Evolutionary conservation across 257 asterid species (phyloP), one percentile per base, ranked within the genome.

Genomic region (Solanum boliviense): DNA sequence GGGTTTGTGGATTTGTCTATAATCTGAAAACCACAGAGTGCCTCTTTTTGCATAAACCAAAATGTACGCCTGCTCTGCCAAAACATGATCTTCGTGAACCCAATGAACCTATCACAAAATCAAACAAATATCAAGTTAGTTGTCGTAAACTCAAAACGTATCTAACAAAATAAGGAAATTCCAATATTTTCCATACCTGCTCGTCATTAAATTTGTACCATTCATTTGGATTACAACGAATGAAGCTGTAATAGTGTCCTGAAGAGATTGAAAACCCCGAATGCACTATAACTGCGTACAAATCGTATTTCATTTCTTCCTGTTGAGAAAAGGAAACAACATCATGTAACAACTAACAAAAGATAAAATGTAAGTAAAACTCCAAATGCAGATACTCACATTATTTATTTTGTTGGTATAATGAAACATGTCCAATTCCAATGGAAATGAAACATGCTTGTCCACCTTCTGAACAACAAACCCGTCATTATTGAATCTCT

Each of bases 231-330:
- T 95, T 91, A 84, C 89, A 38, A 58, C 96, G 95, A 85, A 95
- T 83, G 88, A 94, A 94, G 90, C 96, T 91, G 87, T 94, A 95
- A 90, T 95, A 97, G 89, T 95, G 98, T 84, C 99, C 98, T 68
- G 95, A 95, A 81, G 93, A 91, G 88, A 94, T 88, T 72, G 96
- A 89, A 78, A 86, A 48, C 87, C 99, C 98, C 86, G 65, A 65
- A 91, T 97, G 99, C 89, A 95, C 98, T 91, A 97, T 95, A 60
- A 95, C 89, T 6, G 99, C 98, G 89, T 91, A 92, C 15, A 97
- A 93, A 27, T 88, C 91, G 65, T 95, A 97, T 90, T 89, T 91
- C 86, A 94, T 92, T 68, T 92, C 94, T 32, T 34, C 92, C 98
- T 97, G 98, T 91, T 35, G 73, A 88, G 48, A 52, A 65, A 39